Base-by-base conservation (phyloP, 768 basidiomycete genomes). In the Lactarius pseudohatsudake region DNA sequence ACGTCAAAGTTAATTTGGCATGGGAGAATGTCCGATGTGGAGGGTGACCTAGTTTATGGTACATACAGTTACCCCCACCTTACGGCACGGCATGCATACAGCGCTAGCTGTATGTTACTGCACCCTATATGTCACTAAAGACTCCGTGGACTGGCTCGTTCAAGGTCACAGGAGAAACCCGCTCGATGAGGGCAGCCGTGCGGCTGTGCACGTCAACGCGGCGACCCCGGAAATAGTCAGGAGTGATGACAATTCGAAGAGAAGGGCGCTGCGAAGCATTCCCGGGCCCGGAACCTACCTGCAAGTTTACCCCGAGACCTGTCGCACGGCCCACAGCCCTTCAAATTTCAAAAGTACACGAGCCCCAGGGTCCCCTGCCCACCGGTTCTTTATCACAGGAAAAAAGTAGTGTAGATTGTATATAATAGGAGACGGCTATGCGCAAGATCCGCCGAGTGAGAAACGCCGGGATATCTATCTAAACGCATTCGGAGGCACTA, bases 401-500 rank as follows among this genome's bases (percentile, higher is more conserved):
- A 41, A 15, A 26, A 8, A 20, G 18, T 50, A 13, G 50, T 62
- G 2, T 53, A 16, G 30, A 32, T 61, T 53, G 47, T 43, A 43
- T 43, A 62, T 41, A 58, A 54, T 13, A 36, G 40, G 55, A 32
- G 56, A 50, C 28, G 9, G 28, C 34, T 10, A 40, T 54, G 32
- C 47, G 60, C 34, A 45, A 67, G 61, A 67, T 59, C 66, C 62
- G 57, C 62, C 61, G 57, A 55, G 11, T 50, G 61, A 43, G 65
- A 41, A 32, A 7, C n/a, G 16, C 47, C 60, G 26, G 38, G 34
- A 26, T 60, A 67, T 64, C 66, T 64, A 34, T 59, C 57, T 36
- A 30, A 15, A 57, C 9, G 54, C 26, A 41, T 30, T 54, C 60
- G 43, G 45, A 22, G 57, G 50, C 57, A 59, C 56, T 55, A 54